Evolutionary conservation across 495 filamentous ascomycete genomes (phyloP), one percentile per base, ranked within the genome.

Genomic region (Neurospora sp.): DNA sequence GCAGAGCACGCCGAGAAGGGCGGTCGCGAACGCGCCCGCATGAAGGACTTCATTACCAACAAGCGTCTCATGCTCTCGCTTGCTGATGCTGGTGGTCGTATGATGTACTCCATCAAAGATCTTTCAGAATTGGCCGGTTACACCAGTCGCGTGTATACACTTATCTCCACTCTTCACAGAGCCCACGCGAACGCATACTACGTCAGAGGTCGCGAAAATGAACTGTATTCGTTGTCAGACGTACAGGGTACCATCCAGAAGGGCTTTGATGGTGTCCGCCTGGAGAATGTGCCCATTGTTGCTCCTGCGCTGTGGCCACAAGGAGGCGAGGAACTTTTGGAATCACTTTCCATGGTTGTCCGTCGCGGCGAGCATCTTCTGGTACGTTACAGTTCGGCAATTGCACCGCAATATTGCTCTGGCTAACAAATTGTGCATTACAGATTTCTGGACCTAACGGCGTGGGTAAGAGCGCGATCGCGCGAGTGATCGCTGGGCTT

Each of bases 101-200:
- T 99, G 91, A 99, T 99, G 96, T 98, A 98, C 84, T 93, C 91
- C 75, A 94, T 99, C 84, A 99, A 99, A 84, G 96, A 99, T 77
- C 91, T 99, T 39, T 94, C 94, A 10, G 96, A 98, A 81, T 84
- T 99, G 19, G 96, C 96, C 2, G 96, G 96, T 39, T 93, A 95
- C 82, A 98, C 96, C 2, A 97, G 93, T 21, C 92, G 96, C 19
- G 94, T 99, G 15, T 99, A 97, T 84, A 94, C 92, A 39, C 88
- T 99, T 36, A 96, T 98, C 76, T 93, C 93, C 6, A 96, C 95
- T 0, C 89, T 99, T 37, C 96, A 99, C 78, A 89, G 96, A 39
- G 94, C 96, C 0, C 94, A 99, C 76, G 94, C 96, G 38, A 88
- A 92, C 76, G 91, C 93, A 0, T 98, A 99, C 82, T 90, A 90